Evolutionary conservation across 129 eudicot species (phyloP), one percentile per base, ranked within the genome.

Genomic region (Rutidosis leptorrhynchoides): DNA sequence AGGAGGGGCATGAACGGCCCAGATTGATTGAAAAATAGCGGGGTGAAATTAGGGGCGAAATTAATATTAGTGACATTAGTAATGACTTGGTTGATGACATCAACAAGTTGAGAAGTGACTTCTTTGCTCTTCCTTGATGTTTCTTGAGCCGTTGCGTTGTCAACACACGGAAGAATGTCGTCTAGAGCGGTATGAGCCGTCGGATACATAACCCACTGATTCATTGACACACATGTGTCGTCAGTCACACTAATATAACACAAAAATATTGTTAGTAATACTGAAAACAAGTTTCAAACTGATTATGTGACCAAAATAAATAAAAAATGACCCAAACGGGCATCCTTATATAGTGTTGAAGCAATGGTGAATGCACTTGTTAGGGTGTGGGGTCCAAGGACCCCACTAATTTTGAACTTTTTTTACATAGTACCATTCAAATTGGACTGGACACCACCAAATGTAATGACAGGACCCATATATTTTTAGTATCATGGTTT

Each of bases 161-260:
- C 99, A 15, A 94, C 95, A 52, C 99, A 94, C 46, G 99, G 99
- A 69, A 94, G 84, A 57, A 94, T 77, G 65, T 94, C 94, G 21
- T 94, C 99, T 35, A 94, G 75, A 74, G 99, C 96, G 32, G 99
- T 94, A 73, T 87, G 82, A 62, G 99, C 93, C 16, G 86, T 84
- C 2, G 99, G 99, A 70, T 86, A 72, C 64, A 78, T 66, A 53
- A 81, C 88, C 99, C 99, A 94, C 37, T 94, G 85, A 55, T 89
- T 62, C 99, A 94, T 94, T 15, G 99, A 83, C 22, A 84, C 90
- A 73, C 99, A 94, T 1, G 88, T 80, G 69, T 94, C 99, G 72
- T 85, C 83, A 30, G 97, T 83, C 82, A 83, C 99, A 77, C 96
- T 92, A 25, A 27, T 22, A 46, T 21, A 43, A 19, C 7, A 60